Base-by-base conservation (phyloP, 2,329 filamentous ascomycete species). In the Madurella mycetomatis region DNA sequence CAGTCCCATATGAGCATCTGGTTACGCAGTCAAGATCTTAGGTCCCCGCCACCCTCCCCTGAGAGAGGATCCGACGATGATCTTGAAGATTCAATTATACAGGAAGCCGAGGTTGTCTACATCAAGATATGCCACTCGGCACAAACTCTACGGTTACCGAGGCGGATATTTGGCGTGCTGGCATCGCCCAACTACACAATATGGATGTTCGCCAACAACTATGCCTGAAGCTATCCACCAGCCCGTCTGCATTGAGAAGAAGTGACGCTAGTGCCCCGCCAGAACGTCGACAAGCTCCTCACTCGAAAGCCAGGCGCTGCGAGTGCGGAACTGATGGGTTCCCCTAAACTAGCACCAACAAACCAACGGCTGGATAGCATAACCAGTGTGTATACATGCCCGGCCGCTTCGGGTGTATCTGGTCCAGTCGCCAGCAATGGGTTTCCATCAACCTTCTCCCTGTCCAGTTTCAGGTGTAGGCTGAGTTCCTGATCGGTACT, bases 1-100 rank as follows among this genome's bases (percentile, higher is more conserved):
- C 58, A 61, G 40, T 65, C 62, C 1, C 62, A 61, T 7, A 40
- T 64, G 44, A 55, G 55, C 32, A 59, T 57, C 9, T 65, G 63
- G 63, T 47, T 65, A 12, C 48, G 60, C 18, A 63, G 62, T 41
- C 63, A 65, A 47, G 57, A 55, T 16, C 48, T 63, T 34, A 48
- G 45, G 13, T 59, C 59, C 32, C 45, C 51, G 9, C 51, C 58
- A 13, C 54, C 52, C 11, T 58, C 60, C 2, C 15, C 41, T n/a
- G 34, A 49, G 3, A 25, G 40, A 57, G 17, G 59, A 41, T 57
- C 46, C 2, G 51, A 58, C 4, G 48, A 53, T 25, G 52, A 59
- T 12, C 41, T 41, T 9, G 60, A 63, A 9, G 63, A 62, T 9
- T 49, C 59, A 34, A 65, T 58, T 42, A 60, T 67, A 3, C 60